A percentile compares a stretch with the other conserved stretches of the same genome.
Conservation (phyloP, 2,329 filamentous ascomycete genomes). For the Penicillium rolfsii region DNA sequence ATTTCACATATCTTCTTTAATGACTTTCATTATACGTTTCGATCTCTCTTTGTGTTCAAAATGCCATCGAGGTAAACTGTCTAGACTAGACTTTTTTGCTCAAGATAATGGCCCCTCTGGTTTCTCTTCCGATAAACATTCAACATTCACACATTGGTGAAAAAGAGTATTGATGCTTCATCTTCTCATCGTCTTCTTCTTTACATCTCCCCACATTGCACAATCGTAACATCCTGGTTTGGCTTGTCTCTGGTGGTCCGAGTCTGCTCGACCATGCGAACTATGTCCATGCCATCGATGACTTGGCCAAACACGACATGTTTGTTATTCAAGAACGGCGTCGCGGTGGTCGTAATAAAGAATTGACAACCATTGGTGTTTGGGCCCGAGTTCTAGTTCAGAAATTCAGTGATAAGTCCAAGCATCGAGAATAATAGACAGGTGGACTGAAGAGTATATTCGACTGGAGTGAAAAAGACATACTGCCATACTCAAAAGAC, state of each 20-base stretch:
- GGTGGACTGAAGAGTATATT: not conserved
- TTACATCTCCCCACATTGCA: slow-evolving; percentile 92
- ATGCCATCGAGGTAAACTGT: not conserved
- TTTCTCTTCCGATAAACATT: not conserved
- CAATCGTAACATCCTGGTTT: slow-evolving; percentile 79
- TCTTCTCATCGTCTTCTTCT: not conserved
- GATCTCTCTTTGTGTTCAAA: not conserved
- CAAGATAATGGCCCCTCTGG: not conserved
- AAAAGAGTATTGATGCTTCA: not conserved
- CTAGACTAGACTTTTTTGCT: not conserved
- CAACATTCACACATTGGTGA: no score
- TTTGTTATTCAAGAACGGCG: slow-evolving; percentile 86
- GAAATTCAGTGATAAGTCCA: not conserved
- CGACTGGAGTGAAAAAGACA: slow-evolving; percentile 38
- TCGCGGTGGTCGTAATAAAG: slow-evolving; percentile 90
- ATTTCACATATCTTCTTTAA: not conserved
- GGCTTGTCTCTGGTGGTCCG: slow-evolving; percentile 84
- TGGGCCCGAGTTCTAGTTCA: slow-evolving; percentile 75
- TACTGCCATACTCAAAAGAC: slow-evolving; percentile 91
- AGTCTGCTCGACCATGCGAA: slow-evolving; percentile 89
- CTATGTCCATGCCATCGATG: slow-evolving; percentile 84
- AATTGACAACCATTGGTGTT: slow-evolving; percentile 96
- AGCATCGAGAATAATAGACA: not conserved
- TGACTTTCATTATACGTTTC: not conserved
- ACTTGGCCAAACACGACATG: slow-evolving; percentile 96